Conservation (phyloP, 305 asterid genomes). For the Fraxinus ornus region DNA sequence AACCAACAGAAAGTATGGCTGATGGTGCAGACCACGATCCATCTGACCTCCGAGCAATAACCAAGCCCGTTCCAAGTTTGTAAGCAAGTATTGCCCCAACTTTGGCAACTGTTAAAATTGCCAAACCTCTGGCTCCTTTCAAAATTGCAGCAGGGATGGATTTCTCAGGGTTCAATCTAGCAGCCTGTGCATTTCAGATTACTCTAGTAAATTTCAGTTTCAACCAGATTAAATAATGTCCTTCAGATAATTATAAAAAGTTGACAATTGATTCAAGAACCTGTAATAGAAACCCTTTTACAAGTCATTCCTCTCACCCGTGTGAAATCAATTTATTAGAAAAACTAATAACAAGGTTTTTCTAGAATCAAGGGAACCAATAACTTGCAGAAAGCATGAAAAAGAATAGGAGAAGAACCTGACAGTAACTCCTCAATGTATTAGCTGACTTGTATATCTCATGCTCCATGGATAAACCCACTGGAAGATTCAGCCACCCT, state of each 20-base stretch:
- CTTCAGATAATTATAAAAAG: background rate
- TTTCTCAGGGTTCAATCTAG: constrained; percentile 91
- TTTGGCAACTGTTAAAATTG: constrained; percentile 90
- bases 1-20: constrained; percentile 80
- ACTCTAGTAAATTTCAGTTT: constrained; percentile 14
- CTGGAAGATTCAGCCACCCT: constrained; percentile 97
- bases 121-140: constrained; percentile 91
- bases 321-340: constrained; percentile 19
- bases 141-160: constrained; percentile 81
- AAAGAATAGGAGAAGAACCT: constrained; percentile 43
- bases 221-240: constrained; percentile 2
- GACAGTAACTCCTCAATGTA: constrained; percentile 69
- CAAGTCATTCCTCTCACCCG: constrained; percentile 16
- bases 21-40: constrained; percentile 99
- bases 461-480: constrained; percentile 94
- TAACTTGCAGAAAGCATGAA: background rate
- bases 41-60: constrained; percentile 81
- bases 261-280: background rate
- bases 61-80: constrained; percentile 94
- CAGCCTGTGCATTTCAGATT: constrained; percentile 50
- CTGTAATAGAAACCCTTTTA: background rate
- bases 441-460: constrained; percentile 83
- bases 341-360: constrained; percentile 4
- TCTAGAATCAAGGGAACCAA: background rate
- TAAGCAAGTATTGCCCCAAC: constrained; percentile 79